Base-by-base conservation (phyloP, 148 eudicot species). In the Vaccinium darrowii region DNA sequence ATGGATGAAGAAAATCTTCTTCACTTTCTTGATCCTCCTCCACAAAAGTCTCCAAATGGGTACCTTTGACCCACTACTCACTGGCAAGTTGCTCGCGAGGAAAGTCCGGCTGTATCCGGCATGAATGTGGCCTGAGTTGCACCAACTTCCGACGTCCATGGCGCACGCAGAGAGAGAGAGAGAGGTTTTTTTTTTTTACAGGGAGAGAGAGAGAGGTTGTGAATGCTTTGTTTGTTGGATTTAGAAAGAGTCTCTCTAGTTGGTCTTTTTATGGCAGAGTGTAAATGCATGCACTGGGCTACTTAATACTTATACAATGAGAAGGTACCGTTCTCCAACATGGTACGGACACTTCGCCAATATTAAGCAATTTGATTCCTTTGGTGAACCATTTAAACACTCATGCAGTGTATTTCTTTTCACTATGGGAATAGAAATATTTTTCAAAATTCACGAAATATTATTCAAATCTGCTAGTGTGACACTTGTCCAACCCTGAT, bases 1-100 rank as follows among this genome's bases (percentile, higher is more conserved):
- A 27, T 5, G 13, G 25, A 69, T 30, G 76, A 88, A 82, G 36
- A 86, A 90, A 15, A 81, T 88, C 63, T 73, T 90, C 86, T 90
- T 94, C 76, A 89, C 91, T 53, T 43, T 91, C 82, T 86, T 91
- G 15, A 92, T 84, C 88, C 89, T 93, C 84, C 89, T 92, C 90
- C 88, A 92, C n/a, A 92, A 30, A 23, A 77, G 84, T 67, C 76
- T 90, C 87, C 90, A 90, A 54, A 91, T 76, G 13, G 92, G 86
- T 63, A 81, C 83, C 84, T 84, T 90, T 3, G 90, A 73, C 75
- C 83, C 75, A 12, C 50, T 79, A 25, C 39, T 4, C 14, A 47
- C 76, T 2, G 79, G 76, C 62, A 82, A 0, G 19, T 5, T 69
- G 74, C 43, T 13, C 18, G 8, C 87, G 0, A 89, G 84, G 52